Percentiles rank a stretch among this genome's conserved stretches.
These are phyloP conservation scores for Mycosarcoma maydis DNA, from an alignment of 1,284 basidiomycete genomes.

Conservation along the genomic window DNA sequence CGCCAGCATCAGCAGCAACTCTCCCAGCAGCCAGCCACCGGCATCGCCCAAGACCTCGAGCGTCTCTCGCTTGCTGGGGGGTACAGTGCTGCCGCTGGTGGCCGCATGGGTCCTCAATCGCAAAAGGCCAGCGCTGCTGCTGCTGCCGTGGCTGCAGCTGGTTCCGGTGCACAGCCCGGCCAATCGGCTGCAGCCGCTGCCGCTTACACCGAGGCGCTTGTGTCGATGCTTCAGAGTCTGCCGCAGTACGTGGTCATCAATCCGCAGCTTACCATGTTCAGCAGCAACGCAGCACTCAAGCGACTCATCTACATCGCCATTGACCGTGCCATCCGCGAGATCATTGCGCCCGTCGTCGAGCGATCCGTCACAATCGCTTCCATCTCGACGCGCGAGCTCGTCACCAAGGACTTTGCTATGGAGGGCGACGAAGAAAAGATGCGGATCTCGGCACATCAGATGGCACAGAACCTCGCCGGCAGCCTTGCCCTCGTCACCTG, in stretches of 20 bases:
- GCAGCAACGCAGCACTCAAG: constrained; percentile 85
- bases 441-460: constrained; percentile 89
- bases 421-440: constrained; percentile 91
- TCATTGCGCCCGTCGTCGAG: constrained; percentile 96
- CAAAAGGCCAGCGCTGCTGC: constrained; percentile 46
- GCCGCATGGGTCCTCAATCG: constrained; percentile 33
- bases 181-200: constrained; percentile 59
- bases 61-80: constrained; percentile 49
- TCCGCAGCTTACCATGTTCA: constrained; percentile 73
- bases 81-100: constrained; percentile 33
- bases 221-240: constrained; percentile 78
- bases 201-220: constrained; percentile 70
- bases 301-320: constrained; percentile 90
- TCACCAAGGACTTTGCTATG: constrained; percentile 95
- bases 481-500: constrained; percentile 97
- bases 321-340: constrained; percentile 95
- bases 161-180: constrained; percentile 37
- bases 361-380: constrained; percentile 99
- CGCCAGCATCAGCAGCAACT: constrained; percentile 51
- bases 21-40: constrained; percentile 40
- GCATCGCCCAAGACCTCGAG: constrained; percentile 53
- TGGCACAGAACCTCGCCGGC: constrained; percentile 96
- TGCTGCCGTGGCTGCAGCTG: constrained; percentile 43
- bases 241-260: constrained; percentile 82
- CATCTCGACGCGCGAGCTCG: constrained; percentile 94